These are phyloP conservation scores for Anisodus tanguticus DNA, from an alignment of 257 asterid genomes.

Conservation along the genomic window DNA sequence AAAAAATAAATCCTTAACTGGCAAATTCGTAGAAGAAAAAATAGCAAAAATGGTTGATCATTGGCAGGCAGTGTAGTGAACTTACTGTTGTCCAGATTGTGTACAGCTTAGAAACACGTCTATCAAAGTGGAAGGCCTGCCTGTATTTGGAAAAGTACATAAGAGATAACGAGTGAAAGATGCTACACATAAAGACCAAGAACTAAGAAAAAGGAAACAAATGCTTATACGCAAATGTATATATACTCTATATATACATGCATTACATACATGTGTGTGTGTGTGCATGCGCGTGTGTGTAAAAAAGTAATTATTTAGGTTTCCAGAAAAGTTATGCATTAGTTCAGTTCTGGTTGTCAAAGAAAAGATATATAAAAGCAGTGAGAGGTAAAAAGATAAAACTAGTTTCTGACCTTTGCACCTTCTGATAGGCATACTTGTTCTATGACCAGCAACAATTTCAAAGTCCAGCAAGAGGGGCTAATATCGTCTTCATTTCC, in stretches of 20 bases:
- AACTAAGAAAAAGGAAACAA: not conserved
- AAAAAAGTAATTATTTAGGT: not conserved
- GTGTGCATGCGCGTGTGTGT: not conserved
- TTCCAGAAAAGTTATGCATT: not conserved
- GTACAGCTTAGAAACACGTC: slow-evolving; percentile 24
- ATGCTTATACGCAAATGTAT: not conserved
- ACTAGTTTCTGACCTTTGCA: slow-evolving; percentile 16
- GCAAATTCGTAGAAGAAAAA: not conserved
- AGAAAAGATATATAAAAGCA: not conserved
- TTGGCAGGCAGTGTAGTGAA: slow-evolving; percentile 10
- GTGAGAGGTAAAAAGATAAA: not conserved
- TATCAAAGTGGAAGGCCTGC: not conserved
- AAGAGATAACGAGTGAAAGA: not conserved
- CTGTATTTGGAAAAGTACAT: slow-evolving; percentile 22
- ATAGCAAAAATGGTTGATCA: not conserved
- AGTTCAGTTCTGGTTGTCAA: not conserved
- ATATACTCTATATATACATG: not conserved
- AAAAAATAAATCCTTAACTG: not conserved
- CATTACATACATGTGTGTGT: not conserved
- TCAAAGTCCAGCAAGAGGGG: slow-evolving; percentile 20
- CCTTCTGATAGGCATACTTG: not conserved
- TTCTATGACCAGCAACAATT: slow-evolving; percentile 15
- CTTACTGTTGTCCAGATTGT: slow-evolving; percentile 19
- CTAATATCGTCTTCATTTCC: not conserved
- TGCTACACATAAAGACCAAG: not conserved